Base-by-base conservation (phyloP, 2,329 filamentous ascomycete species). In the Aureobasidium uvarum region DNA sequence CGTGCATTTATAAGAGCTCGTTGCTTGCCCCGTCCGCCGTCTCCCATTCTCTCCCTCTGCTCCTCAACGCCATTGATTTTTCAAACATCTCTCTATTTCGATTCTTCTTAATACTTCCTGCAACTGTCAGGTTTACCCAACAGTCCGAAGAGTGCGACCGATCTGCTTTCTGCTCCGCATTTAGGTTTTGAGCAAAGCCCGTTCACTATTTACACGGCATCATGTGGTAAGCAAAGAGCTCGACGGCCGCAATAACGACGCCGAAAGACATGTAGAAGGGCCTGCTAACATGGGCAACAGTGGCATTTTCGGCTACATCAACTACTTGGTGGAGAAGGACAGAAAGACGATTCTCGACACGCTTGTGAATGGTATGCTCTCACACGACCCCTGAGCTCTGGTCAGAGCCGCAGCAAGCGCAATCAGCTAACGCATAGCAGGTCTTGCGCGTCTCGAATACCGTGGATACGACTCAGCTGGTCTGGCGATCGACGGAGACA, bases 311-410 rank as follows among this genome's bases (percentile, higher is more conserved):
- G 94, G 94, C 75, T 98, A 98, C 85, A 91, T 98, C 84, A 98
- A 98, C 84, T 98, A 98, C 82, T 84, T 98, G 78, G 92, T 98
- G 78, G 95, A 98, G 86, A 97, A 96, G 86, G 94, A 98, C 83
- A 88, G 95, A 79, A 93, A 91, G 81, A 96, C 90, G 82, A 96
- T 98, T 79, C 85, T 98, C 77, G 89, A 97, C 78, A 98, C 94
- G 69, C 85, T 99, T 72, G 90, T 97, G 79, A 97, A 98, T 83
- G 94, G 92, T 92, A 81, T 80, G 88, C 81, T 38, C 46, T 16
- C 25, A 41, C 69, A 68, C 65, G 68, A 71, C 66, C 25, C 20
- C 55, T 63, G 54, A 36, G 54, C 52, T 46, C 66, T 20, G 0
- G 5, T 1, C 8, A 31, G 38, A 18, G 39, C 36, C 16, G 18